Base-by-base conservation (phyloP, 306 rosid genomes). In the Luffa acutangula region DNA sequence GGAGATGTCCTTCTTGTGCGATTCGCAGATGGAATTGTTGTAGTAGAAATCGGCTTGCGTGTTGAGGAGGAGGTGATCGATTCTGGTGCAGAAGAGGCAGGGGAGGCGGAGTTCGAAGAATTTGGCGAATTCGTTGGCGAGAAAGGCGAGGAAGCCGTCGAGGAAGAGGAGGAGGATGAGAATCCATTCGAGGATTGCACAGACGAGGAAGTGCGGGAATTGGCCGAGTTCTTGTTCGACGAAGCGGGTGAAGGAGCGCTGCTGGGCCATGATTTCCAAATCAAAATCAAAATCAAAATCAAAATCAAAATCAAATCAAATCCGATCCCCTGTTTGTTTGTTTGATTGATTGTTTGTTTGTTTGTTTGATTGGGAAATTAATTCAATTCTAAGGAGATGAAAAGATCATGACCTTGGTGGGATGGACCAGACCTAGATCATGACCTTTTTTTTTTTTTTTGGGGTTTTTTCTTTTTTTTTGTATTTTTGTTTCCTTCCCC, bases 21-120 rank as follows among this genome's bases (percentile, higher is more conserved):
- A 49, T 81, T 92, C 98, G 33, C 97, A 95, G 0, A 91, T 78
- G 51, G 94, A 89, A 33, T 91, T 89, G 17, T 93, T 91, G 92
- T 89, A 91, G 77, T 93, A 89, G 70, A 89, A 91, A 84, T 89
- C n/a, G 31, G 18, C 87, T 0, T 0, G 81, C 85, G 21, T 80
- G 9, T 81, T 88, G 59, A 90, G 85, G 34, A 96, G 41, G 41
- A 82, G 65, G 80, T 89, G 98, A 58, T 93, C 97, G 43, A 96
- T 86, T 60, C 96, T 79, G 5, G 97, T 88, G 85, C 99, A 96
- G 5, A 93, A 82, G 88, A 90, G 81, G 64, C 99, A 96, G 0
- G 99, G 98, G 74, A 75, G 66, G 60, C 43, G 79, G 69, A 93
- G 84, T 42, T 90, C 97, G 21, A 96, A 96, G 85, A 89, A 84